These are phyloP conservation scores for Candida nanaspora DNA, from an alignment of 805 yeast species.

Conservation along the genomic window DNA sequence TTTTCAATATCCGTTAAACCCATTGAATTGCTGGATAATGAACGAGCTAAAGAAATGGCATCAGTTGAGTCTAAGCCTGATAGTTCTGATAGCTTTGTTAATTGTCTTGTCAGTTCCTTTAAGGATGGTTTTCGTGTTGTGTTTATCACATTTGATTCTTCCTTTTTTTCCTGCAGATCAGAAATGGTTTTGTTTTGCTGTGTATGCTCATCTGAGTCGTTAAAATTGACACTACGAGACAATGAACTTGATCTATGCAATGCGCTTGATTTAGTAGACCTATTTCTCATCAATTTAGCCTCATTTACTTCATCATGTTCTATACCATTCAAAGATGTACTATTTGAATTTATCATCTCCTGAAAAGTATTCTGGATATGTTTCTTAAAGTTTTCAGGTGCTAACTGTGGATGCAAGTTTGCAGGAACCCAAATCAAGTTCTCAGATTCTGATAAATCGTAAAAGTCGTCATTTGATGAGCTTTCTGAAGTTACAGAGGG, in stretches of 20 bases:
- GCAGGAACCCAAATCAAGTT: constrained; percentile 93
- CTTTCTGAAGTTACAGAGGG: too few species aligned
- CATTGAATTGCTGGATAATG: constrained; percentile 63
- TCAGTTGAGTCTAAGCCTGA: constrained; percentile 77
- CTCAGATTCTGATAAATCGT: constrained; percentile 28
- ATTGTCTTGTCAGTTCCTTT: constrained; percentile 65
- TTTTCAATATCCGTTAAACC: constrained; percentile 48
- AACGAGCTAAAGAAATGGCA: constrained; percentile 79
- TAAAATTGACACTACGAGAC: constrained; percentile 11
- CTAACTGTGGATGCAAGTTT: constrained; percentile 85
- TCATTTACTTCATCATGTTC: too few species aligned
- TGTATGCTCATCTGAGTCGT: constrained; percentile 20
- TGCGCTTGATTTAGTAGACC: too few species aligned
- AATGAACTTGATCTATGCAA: constrained; percentile 13
- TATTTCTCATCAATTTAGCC: too few species aligned
- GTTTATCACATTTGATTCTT: too few species aligned
- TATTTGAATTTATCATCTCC: constrained; percentile 26
- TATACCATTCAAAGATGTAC: too few species aligned
- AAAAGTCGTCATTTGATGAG: constrained; percentile 5
- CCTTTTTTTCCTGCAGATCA: not conserved
- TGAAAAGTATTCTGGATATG: constrained; percentile 57
- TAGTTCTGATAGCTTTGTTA: constrained; percentile 63
- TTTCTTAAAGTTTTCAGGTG: constrained; percentile 76
- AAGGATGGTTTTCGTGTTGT: constrained; percentile 56
- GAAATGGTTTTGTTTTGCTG: constrained; percentile 4